Evolutionary conservation across 2,329 filamentous ascomycete genomes (phyloP).

Genomic region (Trematosphaeria pertusa): DNA sequence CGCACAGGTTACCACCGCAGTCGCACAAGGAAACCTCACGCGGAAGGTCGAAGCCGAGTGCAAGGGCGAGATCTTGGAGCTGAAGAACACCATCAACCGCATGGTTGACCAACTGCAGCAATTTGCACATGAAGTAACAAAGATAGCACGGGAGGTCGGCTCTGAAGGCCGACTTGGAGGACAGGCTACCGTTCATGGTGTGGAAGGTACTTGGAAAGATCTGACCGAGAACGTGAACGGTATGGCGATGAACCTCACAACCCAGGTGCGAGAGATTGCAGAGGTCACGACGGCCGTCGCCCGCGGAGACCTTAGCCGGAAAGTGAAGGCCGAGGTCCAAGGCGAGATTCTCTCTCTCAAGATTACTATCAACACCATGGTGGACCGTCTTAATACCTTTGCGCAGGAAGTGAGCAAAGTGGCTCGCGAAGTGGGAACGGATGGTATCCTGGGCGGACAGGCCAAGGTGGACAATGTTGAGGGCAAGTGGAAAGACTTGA

Average conservation of each 20-base stretch:
- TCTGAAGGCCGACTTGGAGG: slow-evolving; percentile 60
- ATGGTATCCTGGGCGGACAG: slow-evolving; percentile 69
- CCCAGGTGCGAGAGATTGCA: slow-evolving; percentile 61
- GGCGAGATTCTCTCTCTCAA: slow-evolving; percentile 70
- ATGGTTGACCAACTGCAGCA: slow-evolving; percentile 62
- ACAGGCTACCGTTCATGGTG: slow-evolving; percentile 60
- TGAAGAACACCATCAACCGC: slow-evolving; percentile 60
- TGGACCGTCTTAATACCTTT: slow-evolving; percentile 69
- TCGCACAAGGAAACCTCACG: slow-evolving; percentile 59
- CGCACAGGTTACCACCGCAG: slow-evolving; percentile 60
- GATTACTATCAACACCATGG: slow-evolving; percentile 80
- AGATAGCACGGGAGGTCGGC: slow-evolving; percentile 60
- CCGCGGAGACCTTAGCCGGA: slow-evolving; percentile 59
- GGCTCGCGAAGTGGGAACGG: slow-evolving; percentile 69
- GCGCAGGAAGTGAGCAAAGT: slow-evolving; percentile 72
- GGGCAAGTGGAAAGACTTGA: slow-evolving; percentile 72
- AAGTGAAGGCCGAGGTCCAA: slow-evolving; percentile 60
- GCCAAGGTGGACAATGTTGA: slow-evolving; percentile 70
- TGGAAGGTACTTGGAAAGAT: slow-evolving; percentile 62
- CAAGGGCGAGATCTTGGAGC: slow-evolving; percentile 59
- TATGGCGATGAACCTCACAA: slow-evolving; percentile 60
- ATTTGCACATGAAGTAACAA: slow-evolving; percentile 61
- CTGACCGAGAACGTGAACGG: slow-evolving; percentile 62
- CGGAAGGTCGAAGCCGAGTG: slow-evolving; percentile 60
- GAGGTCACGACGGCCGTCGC: slow-evolving; percentile 62